Evolutionary conservation across 306 rosid genomes (phyloP), one percentile per base, ranked within the genome.

Genomic region (Pyrus bretschneideri): DNA sequence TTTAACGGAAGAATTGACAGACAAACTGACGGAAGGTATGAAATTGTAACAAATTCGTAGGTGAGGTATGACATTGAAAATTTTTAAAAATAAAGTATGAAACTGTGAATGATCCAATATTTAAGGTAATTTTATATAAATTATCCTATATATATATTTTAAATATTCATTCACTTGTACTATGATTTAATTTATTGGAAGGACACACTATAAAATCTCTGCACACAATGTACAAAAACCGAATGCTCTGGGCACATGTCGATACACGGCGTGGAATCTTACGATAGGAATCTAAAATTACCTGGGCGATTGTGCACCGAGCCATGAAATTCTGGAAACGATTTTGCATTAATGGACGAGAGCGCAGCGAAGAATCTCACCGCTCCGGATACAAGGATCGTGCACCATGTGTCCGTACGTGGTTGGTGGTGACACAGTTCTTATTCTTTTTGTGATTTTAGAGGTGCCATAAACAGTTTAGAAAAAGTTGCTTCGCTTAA

Each of bases 171-270:
- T 6, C 8, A 6, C 38, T 1, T 33, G 38, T 33, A 33, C 8
- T 33, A 33, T 33, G 8, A 33, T 33, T 33, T 33, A 1, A 33
- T 33, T 5, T 5, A 33, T 33, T 33, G 35, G 35, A 33, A 33
- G 1, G 38, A 33, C 8, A 33, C 38, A 33, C 2, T 33, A 35
- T 35, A 35, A 35, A 35, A 35, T 35, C 8, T 35, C 9, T 35
- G 9, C 69, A 64, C 79, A 3, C 49, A 78, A 31, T 66, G 87
- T 71, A 4, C 30, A 27, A 12, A 74, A 66, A 66, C 10, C 4
- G 2, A 78, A 84, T 73, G 74, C 85, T 59, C 25, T 25, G 57
- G 31, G 80, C 79, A 81, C 77, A 79, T 79, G 78, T 77, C 57
- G 58, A 9, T 11, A 7, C 30, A 12, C 11, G n/a, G 51, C 0